Percentiles rank a stretch among this genome's conserved stretches.
These are phyloP conservation scores for Copromyces sp. DNA, from an alignment of 495 filamentous ascomycete species.

Conservation along the genomic window DNA sequence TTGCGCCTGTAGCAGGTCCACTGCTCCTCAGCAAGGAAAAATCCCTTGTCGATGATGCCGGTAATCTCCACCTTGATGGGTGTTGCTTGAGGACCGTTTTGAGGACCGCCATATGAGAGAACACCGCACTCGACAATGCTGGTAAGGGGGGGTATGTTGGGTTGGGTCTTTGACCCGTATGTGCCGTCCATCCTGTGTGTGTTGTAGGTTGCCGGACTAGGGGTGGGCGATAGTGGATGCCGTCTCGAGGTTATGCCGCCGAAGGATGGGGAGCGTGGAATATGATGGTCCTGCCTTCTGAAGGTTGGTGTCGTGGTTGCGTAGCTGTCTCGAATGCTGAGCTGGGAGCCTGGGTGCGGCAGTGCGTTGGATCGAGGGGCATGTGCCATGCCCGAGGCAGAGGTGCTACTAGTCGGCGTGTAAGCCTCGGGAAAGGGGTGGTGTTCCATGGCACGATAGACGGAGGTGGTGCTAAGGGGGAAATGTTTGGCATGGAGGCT, in stretches of 20 bases:
- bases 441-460: constrained; percentile 17
- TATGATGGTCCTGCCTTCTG: constrained; percentile 36
- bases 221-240: constrained; percentile 42
- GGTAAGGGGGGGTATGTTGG: constrained; percentile 49
- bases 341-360: constrained; percentile 36
- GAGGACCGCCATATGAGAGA: constrained; percentile 43
- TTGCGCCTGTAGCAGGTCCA: constrained; percentile 97
- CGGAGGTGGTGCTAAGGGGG: background rate
- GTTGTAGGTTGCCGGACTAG: constrained; percentile 31
- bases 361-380: constrained; percentile 40
- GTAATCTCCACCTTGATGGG: constrained; percentile 64
- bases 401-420: constrained; percentile 33
- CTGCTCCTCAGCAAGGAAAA: constrained; percentile 74
- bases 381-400: constrained; percentile 46
- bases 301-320: constrained; percentile 36
- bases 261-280: constrained; percentile 39
- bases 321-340: constrained; percentile 42
- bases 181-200: constrained; percentile 38
- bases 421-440: constrained; percentile 26
- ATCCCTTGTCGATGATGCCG: constrained; percentile 85
- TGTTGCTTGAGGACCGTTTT: constrained; percentile 30
- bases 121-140: constrained; percentile 47
- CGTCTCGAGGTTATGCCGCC: constrained; percentile 31
- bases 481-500: constrained; percentile 4
- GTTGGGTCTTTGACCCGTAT: constrained; percentile 30